These are phyloP conservation scores for Niveomyces coronatus DNA, from an alignment of 2,329 filamentous ascomycete genomes.

Conservation along the genomic window DNA sequence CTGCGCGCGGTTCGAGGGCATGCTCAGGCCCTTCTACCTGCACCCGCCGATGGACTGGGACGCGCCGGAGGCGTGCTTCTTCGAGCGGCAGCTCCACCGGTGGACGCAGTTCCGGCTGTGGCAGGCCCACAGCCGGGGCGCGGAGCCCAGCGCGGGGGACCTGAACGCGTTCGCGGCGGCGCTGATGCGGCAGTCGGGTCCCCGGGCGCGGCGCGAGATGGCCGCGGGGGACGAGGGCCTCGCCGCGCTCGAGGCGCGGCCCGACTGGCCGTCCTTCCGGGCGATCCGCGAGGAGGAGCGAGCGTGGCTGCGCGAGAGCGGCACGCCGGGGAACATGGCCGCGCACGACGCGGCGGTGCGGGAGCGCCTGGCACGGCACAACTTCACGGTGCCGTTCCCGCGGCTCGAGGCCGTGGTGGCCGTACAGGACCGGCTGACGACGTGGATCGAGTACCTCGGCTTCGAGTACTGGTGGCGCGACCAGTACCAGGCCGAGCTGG, in stretches of 20 bases:
- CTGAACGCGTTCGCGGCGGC: constrained; percentile 29
- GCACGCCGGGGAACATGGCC: not conserved
- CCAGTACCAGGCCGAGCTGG: constrained; percentile 6
- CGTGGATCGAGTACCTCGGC: constrained; percentile 24
- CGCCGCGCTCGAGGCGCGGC: too few relatives aligned
- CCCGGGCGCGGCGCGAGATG: too few relatives aligned
- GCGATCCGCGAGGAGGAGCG: not conserved
- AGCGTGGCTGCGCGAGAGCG: not conserved
- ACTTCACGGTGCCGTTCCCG: not conserved
- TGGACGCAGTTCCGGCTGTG: not conserved
- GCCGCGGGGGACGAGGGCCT: too few relatives aligned
- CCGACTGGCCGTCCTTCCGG: too few relatives aligned
- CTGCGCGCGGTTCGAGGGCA: not conserved
- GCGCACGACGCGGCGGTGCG: not conserved
- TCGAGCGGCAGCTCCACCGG: constrained; percentile 1
- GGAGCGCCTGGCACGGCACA: not conserved
- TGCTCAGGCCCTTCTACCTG: constrained; percentile 1
- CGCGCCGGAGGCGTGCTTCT: not conserved
- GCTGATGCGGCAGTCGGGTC: too few relatives aligned
- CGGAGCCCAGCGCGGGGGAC: constrained; percentile 66
- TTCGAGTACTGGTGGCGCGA: constrained; percentile 14
- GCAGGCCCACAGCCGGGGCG: not conserved
- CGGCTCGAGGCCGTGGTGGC: not conserved
- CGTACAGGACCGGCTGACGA: constrained; percentile 21
- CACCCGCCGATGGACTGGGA: constrained; percentile 2